Conservation (phyloP, 495 filamentous ascomycete species). For the Astrothelium macrocarpum region DNA sequence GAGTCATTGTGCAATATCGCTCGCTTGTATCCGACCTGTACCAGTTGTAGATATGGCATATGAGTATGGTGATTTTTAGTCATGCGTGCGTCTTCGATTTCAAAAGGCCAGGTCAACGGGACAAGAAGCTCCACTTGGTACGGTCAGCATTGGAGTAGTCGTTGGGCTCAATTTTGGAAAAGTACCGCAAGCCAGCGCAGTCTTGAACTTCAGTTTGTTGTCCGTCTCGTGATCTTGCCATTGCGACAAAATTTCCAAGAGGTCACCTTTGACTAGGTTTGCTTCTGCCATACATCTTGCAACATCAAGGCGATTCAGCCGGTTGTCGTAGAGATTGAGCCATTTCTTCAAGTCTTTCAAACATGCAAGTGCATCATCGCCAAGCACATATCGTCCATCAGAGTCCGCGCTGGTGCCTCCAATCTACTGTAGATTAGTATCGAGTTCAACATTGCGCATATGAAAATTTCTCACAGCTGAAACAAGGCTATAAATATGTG, state of each 20-base stretch:
- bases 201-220: conserved; percentile 63
- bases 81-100: conserved; percentile 67
- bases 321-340: conserved; percentile 91
- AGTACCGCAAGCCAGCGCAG: conserved; percentile 70
- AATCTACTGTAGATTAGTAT: conserved; percentile 46
- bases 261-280: conserved; percentile 81
- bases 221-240: conserved; percentile 62
- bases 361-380: conserved; percentile 86
- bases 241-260: conserved; percentile 75
- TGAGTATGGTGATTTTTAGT: conserved; percentile 90
- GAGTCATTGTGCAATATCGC: conserved; percentile 72
- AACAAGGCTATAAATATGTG: conserved; percentile 83
- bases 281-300: conserved; percentile 86
- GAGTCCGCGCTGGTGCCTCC: conserved; percentile 76
- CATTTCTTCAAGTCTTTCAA: conserved; percentile 88
- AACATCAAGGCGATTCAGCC: conserved; percentile 88
- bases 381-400: conserved; percentile 74
- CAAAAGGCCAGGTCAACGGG: conserved; percentile 88
- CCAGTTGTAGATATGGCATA: conserved; percentile 74
- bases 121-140: conserved; percentile 72
- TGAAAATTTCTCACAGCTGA: conserved; percentile 63
- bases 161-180: neutral
- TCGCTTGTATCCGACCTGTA: conserved; percentile 81
- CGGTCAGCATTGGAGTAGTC: neutral
- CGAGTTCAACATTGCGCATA: neutral